These are phyloP conservation scores for Wallemia hederae DNA, from an alignment of 1,284 basidiomycete genomes.

Conservation along the genomic window DNA sequence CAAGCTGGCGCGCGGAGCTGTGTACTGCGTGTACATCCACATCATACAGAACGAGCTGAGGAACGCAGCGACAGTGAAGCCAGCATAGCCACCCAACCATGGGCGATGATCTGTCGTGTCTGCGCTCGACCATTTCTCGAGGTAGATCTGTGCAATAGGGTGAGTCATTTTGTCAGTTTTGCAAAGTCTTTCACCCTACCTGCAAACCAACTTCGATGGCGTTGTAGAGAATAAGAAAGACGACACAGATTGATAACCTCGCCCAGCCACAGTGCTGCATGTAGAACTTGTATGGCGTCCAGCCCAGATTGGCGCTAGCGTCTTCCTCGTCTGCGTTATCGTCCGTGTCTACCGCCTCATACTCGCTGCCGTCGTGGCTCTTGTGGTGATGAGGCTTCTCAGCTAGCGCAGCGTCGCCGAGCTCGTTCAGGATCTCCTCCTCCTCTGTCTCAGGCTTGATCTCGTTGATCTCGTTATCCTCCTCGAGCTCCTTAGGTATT, in stretches of 20 bases:
- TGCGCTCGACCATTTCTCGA: constrained; percentile 6
- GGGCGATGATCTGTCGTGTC: constrained; percentile 1
- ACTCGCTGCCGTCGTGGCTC: constrained; percentile 2
- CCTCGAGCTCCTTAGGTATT: neutral
- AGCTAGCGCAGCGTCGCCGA: neutral
- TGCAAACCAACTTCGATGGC: neutral
- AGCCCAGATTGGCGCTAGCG: constrained; percentile 1
- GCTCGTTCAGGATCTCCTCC: neutral
- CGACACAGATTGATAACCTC: neutral
- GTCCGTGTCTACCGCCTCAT: constrained; percentile 3
- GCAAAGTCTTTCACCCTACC: neutral
- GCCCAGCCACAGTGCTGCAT: neutral
- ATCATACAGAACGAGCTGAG: constrained; percentile 4
- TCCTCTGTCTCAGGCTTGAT: neutral
- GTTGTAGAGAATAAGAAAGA: neutral
- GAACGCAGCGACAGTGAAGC: constrained; percentile 7
- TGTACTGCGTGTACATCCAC: constrained; percentile 4
- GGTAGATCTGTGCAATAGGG: constrained; percentile 5
- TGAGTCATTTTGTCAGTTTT: neutral
- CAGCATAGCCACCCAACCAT: constrained; percentile 9
- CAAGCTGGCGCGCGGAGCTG: constrained; percentile 1
- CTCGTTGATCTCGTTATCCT: neutral
- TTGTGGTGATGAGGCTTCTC: neutral
- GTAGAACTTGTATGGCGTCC: constrained; percentile 2
- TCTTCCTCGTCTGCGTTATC: constrained; percentile 4